phyloP scores from a whole-genome alignment of 768 basidiomycete genomes.

The Rhodotorula taiwanensis region DNA sequence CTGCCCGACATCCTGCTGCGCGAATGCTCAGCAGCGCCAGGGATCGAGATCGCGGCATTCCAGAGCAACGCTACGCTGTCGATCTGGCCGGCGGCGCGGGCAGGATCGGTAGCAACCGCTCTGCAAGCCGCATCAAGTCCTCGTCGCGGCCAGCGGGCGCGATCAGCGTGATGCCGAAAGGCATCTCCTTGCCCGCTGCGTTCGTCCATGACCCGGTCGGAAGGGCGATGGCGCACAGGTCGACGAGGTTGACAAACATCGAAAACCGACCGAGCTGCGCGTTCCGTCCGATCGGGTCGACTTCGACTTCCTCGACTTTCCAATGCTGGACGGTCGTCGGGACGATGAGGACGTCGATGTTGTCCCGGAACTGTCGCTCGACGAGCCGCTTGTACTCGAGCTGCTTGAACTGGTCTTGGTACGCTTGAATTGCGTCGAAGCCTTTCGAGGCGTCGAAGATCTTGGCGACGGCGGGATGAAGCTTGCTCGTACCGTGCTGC shows the following conservation, averaged over 20 bases:
- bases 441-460: slow-evolving; percentile 5
- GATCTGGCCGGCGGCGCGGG: background rate
- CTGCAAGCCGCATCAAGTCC: slow-evolving; percentile 4
- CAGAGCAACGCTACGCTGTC: background rate
- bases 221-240: slow-evolving; percentile 9
- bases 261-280: slow-evolving; percentile 7
- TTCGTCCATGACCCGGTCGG: slow-evolving; percentile 1
- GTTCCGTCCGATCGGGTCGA: slow-evolving; percentile 16
- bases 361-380: background rate
- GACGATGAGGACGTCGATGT: slow-evolving; percentile 17
- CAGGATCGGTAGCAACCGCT: background rate
- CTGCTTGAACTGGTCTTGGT: slow-evolving; percentile 7
- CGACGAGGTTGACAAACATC: slow-evolving; percentile 16
- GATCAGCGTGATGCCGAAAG: slow-evolving; percentile 13
- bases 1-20: no score
- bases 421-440: slow-evolving; percentile 2
- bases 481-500: background rate
- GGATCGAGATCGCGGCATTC: no score
- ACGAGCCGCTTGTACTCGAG: background rate
- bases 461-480: slow-evolving; percentile 5
- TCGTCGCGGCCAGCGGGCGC: slow-evolving; percentile 4
- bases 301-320: slow-evolving; percentile 3
- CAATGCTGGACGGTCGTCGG: slow-evolving; percentile 6
- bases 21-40: no score
- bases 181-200: background rate